Conservation (phyloP, 129 eudicot species). For the Chrysanthemum lavandulifolium region DNA sequence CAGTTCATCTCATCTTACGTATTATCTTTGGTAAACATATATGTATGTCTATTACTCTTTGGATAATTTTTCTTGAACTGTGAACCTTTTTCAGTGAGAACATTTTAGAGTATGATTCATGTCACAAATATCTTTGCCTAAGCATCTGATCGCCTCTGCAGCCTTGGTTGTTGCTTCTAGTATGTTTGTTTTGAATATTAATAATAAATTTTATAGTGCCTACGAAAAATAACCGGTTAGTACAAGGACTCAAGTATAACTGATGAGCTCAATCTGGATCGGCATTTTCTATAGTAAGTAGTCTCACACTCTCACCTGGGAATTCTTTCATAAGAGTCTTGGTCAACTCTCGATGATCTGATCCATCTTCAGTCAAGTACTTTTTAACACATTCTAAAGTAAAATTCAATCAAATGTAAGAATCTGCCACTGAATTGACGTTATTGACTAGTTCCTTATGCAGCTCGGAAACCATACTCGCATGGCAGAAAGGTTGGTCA, state of each 20-base stretch:
- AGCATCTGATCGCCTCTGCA: slow-evolving; percentile 50
- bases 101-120: slow-evolving; percentile 52
- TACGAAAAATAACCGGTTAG: slow-evolving; percentile 11
- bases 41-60: slow-evolving; percentile 53
- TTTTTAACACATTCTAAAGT: slow-evolving; percentile 66
- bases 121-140: slow-evolving; percentile 53
- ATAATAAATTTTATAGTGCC: slow-evolving; percentile 63
- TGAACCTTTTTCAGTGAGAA: slow-evolving; percentile 41
- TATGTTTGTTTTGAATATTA: slow-evolving; percentile 54
- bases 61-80: slow-evolving; percentile 51
- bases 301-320: slow-evolving; percentile 74
- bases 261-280: slow-evolving; percentile 53
- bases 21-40: slow-evolving; percentile 27
- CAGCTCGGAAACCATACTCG: slow-evolving; percentile 71
- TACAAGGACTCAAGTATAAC: slow-evolving; percentile 53
- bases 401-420: slow-evolving; percentile 11
- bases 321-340: slow-evolving; percentile 61
- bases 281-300: slow-evolving; percentile 47
- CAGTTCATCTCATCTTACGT: slow-evolving; percentile 29
- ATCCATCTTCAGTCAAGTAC: slow-evolving; percentile 57
- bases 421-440: slow-evolving; percentile 59
- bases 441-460: slow-evolving; percentile 56
- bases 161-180: slow-evolving; percentile 59
- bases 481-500: slow-evolving; percentile 74
- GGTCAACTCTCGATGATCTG: slow-evolving; percentile 47